Percentiles rank a stretch among this genome's conserved stretches.
These are phyloP conservation scores for Cnidoscolus chayamansa DNA, from an alignment of 441 rosid genomes.

Conservation along the genomic window DNA sequence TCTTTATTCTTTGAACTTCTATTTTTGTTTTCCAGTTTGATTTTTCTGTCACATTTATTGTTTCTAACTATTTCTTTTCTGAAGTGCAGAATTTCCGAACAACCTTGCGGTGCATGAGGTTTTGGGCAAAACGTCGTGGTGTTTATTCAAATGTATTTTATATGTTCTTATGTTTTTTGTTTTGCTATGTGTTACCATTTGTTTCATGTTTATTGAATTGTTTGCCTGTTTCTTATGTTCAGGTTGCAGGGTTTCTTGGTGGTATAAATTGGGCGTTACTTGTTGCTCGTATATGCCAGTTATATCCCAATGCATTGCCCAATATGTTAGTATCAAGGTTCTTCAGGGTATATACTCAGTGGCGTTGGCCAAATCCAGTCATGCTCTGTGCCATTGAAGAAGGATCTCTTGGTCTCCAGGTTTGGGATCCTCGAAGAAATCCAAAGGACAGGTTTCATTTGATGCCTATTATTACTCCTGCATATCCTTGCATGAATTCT, in stretches of 20 bases:
- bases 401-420: constrained; percentile 82
- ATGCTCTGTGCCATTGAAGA: constrained; percentile 87
- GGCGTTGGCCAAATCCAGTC: constrained; percentile 99
- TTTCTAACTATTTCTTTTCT: constrained; percentile 26
- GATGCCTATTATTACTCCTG: constrained; percentile 99
- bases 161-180: constrained; percentile 15
- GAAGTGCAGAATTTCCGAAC: constrained; percentile 72
- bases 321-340: constrained; percentile 89
- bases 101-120: constrained; percentile 87
- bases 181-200: background rate
- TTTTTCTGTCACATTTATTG: background rate
- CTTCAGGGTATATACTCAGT: constrained; percentile 88
- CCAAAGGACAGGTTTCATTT: constrained; percentile 77
- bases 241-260: constrained; percentile 99
- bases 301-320: constrained; percentile 94
- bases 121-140: constrained; percentile 95
- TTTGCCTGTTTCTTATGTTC: constrained; percentile 18
- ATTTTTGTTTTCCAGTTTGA: constrained; percentile 6
- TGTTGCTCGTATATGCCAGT: constrained; percentile 97
- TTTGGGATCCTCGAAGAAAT: constrained; percentile 97
- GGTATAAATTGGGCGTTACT: constrained; percentile 98
- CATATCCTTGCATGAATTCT: constrained; percentile 96
- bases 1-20: constrained; percentile 1
- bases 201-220: constrained; percentile 12
- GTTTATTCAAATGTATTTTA: constrained; percentile 87